Conservation (phyloP, 1,284 basidiomycete genomes). For the Austroboletus niveus region DNA sequence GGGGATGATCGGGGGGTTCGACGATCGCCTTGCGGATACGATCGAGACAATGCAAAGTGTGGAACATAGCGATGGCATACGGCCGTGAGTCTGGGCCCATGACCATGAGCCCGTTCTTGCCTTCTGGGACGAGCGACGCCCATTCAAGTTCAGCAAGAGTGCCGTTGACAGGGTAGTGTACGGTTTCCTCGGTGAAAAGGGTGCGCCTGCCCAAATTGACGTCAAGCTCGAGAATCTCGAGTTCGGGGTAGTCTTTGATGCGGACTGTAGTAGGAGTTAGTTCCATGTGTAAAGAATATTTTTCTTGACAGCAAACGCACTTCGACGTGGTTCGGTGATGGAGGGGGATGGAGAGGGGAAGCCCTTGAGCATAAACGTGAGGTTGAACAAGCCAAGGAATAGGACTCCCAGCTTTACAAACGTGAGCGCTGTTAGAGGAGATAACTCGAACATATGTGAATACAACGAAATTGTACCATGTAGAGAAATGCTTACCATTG, state of each 20-base stretch:
- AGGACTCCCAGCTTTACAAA: conserved; percentile 20
- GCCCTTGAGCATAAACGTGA: conserved; percentile 10
- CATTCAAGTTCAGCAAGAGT: conserved; percentile 29
- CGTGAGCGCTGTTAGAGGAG: conserved; percentile 11
- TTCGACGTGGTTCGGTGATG: conserved; percentile 11
- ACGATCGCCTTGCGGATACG: conserved; percentile 22
- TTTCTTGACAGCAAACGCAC: conserved; percentile 7
- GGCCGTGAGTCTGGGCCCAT: conserved; percentile 10
- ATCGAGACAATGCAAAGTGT: conserved; percentile 24
- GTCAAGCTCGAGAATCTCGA: conserved; percentile 21
- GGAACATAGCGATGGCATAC: conserved; percentile 25
- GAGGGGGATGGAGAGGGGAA: background rate
- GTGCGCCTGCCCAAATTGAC: background rate
- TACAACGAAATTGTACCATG: background rate
- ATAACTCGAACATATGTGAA: background rate
- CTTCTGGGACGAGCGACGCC: conserved; percentile 29
- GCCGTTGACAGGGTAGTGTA: conserved; percentile 26
- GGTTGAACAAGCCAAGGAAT: conserved; percentile 18
- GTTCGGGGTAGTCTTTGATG: conserved; percentile 6
- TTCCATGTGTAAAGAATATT: background rate
- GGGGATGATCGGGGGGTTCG: background rate
- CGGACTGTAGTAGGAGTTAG: conserved; percentile 8
- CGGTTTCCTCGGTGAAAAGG: conserved; percentile 30
- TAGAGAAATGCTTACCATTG: too few relatives aligned
- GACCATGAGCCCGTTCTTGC: conserved; percentile 28